A percentile compares a stretch with the other conserved stretches of the same genome.
phyloP scores from a whole-genome alignment of 2,329 filamentous ascomycete genomes.

The Aspergillus phoenicis region DNA sequence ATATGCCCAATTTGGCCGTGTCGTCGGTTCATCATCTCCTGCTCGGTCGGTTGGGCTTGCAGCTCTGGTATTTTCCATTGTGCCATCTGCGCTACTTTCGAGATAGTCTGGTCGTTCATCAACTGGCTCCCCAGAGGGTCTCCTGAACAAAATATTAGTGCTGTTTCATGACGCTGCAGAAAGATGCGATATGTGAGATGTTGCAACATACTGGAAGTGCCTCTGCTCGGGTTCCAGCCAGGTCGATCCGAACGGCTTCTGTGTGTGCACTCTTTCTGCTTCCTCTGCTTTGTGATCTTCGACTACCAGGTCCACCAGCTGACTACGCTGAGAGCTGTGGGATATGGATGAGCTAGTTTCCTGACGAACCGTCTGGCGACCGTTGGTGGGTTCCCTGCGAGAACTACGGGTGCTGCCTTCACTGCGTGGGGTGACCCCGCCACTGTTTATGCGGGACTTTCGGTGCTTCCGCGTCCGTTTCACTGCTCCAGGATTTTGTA shows the following conservation, averaged over 20 bases:
- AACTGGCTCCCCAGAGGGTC: conserved; percentile 34
- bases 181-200: not conserved
- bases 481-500: conserved; percentile 35
- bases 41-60: conserved; percentile 10
- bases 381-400: conserved; percentile 27
- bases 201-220: conserved; percentile 36
- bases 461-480: conserved; percentile 44
- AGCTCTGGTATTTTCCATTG: not conserved
- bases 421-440: conserved; percentile 21
- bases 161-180: not conserved
- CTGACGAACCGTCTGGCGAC: conserved; percentile 31
- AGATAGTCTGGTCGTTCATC: conserved; percentile 23
- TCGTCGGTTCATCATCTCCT: conserved; percentile 17
- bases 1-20: conserved; percentile 30
- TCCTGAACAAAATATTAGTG: conserved; percentile 31
- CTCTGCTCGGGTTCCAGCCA: conserved; percentile 55
- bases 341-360: conserved; percentile 47
- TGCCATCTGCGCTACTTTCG: not conserved
- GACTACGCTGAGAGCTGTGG: conserved; percentile 60
- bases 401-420: conserved; percentile 41
- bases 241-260: conserved; percentile 63
- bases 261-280: conserved; percentile 61
- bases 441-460: conserved; percentile 33
- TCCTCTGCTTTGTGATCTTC: conserved; percentile 66
- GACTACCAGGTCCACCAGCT: conserved; percentile 68